Evolutionary conservation across 306 rosid species (phyloP).

Genomic region (Vigna reflexopilosa): DNA sequence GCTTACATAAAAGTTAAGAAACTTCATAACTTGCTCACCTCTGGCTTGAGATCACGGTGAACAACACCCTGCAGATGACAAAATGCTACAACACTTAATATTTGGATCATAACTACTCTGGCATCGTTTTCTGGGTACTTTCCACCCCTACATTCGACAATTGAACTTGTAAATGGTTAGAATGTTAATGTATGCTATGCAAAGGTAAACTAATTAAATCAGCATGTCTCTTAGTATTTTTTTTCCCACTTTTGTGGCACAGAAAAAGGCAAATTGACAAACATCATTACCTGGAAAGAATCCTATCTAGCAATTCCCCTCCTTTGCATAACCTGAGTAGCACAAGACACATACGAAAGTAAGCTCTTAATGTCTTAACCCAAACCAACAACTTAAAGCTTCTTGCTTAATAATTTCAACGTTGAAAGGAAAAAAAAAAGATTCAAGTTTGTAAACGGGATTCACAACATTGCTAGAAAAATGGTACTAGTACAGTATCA

Average conservation of each 20-base stretch:
- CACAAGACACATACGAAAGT: conserved; percentile 29
- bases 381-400: neutral
- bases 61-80: conserved; percentile 37
- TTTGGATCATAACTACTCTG: conserved; percentile 54
- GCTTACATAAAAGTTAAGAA: neutral
- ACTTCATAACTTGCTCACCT: conserved; percentile 53
- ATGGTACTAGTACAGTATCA: conserved; percentile 11
- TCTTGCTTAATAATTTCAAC: neutral
- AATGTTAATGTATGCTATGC: conserved; percentile 21
- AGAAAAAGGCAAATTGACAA: neutral
- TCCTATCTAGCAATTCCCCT: conserved; percentile 73
- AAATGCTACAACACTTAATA: conserved; percentile 45
- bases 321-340: conserved; percentile 71
- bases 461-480: neutral
- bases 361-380: conserved; percentile 16
- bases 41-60: conserved; percentile 50
- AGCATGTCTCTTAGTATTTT: neutral
- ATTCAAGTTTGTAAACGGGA: neutral
- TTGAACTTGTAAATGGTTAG: conserved; percentile 33
- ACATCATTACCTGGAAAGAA: conserved; percentile 69
- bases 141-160: conserved; percentile 63
- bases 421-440: neutral
- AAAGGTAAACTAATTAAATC: conserved; percentile 27
- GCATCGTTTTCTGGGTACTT: conserved; percentile 59
- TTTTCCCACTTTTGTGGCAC: conserved; percentile 24